Conservation (phyloP, 345 rosid species). For the Corchorus capsularis region DNA sequence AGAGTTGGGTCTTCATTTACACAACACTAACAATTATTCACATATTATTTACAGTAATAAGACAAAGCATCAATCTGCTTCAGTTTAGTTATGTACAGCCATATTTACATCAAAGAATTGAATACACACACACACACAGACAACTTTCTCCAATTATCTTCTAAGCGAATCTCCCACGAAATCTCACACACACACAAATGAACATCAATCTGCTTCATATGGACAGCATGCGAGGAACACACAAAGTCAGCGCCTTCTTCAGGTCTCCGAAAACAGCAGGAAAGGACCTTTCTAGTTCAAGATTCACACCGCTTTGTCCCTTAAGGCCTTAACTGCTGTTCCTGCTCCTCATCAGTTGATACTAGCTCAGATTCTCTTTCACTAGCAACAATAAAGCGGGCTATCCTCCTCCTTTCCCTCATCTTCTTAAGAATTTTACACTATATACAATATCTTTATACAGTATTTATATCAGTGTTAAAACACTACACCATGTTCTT, state of each 20-base stretch:
- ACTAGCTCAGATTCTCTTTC: conserved; percentile 17
- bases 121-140: conserved; percentile 11
- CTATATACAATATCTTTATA: conserved; percentile 13
- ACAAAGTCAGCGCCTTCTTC: background rate
- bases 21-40: conserved; percentile 19
- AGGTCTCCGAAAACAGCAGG: background rate
- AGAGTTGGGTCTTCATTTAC: background rate
- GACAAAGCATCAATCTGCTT: conserved; percentile 4
- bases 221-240: background rate
- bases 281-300: background rate
- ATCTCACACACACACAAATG: background rate
- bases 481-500: conserved; percentile 19
- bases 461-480: conserved; percentile 12
- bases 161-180: background rate
- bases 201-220: conserved; percentile 6
- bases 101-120: conserved; percentile 42
- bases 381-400: conserved; percentile 13
- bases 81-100: conserved; percentile 17
- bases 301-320: background rate
- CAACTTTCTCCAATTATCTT: background rate
- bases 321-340: background rate
- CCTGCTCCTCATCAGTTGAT: background rate
- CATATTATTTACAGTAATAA: conserved; percentile 25
- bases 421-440: background rate
- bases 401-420: background rate